Evolutionary conservation across 2,329 filamentous ascomycete genomes (phyloP).

Genomic region (Ceratocystis huliohia): DNA sequence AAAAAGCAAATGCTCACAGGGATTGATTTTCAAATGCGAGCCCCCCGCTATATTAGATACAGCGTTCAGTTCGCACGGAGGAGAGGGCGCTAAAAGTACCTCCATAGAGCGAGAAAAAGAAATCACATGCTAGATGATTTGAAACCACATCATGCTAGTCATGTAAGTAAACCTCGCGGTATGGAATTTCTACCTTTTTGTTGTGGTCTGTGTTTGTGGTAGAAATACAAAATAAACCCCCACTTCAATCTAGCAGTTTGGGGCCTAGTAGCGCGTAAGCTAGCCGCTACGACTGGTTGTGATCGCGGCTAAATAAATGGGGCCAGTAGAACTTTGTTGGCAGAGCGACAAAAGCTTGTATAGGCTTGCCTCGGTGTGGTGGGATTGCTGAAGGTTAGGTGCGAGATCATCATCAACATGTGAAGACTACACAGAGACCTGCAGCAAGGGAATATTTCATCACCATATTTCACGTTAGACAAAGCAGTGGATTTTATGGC

Average conservation of each 20-base stretch:
- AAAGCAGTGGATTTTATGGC: too few relatives aligned
- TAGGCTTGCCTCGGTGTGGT: background rate
- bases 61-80: background rate
- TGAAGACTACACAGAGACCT: background rate
- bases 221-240: background rate
- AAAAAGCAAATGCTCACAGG: background rate
- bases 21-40: background rate
- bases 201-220: background rate
- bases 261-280: background rate
- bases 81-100: background rate
- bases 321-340: background rate
- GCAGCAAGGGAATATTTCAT: too few relatives aligned
- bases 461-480: too few relatives aligned
- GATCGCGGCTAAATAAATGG: conserved; percentile 3
- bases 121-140: conserved; percentile 2
- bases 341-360: background rate
- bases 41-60: background rate
- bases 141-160: background rate
- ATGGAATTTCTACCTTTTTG: background rate
- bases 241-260: conserved; percentile 8
- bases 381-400: background rate
- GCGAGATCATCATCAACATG: conserved; percentile 1
- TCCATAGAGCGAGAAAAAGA: background rate
- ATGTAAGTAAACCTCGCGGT: background rate
- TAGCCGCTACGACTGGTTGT: background rate